Evolutionary conservation across 108 stramenopile species (phyloP).

Genomic region (Hondaea fermentalgiana): DNA sequence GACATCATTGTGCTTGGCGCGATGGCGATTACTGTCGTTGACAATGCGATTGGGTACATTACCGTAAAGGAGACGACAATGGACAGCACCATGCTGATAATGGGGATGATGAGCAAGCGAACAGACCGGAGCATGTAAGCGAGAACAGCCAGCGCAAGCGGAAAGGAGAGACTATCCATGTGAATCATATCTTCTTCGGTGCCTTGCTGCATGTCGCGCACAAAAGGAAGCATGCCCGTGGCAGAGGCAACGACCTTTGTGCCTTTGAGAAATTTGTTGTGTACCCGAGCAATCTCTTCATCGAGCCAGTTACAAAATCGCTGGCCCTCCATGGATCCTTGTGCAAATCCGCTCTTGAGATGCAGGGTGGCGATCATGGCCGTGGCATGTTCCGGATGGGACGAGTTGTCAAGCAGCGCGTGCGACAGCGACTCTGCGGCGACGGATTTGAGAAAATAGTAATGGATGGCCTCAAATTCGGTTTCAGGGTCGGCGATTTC

Average conservation of each 20-base stretch:
- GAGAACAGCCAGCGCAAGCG: background rate
- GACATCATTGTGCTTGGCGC: background rate
- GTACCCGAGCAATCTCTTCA: background rate
- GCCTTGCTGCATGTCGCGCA: background rate
- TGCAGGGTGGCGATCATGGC: background rate
- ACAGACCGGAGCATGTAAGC: conserved; percentile 1
- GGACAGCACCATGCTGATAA: background rate
- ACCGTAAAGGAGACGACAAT: background rate
- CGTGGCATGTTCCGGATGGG: background rate
- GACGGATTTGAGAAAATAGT: background rate
- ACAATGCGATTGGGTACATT: background rate
- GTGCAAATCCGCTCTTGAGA: background rate
- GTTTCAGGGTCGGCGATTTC: background rate
- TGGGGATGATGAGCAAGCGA: background rate
- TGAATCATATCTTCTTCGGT: background rate
- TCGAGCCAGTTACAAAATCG: background rate
- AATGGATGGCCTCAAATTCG: background rate
- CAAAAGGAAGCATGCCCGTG: background rate
- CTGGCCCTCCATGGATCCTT: background rate
- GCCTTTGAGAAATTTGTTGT: background rate
- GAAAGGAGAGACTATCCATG: conserved; percentile 2
- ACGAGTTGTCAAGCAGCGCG: background rate
- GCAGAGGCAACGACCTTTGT: background rate
- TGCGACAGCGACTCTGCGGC: background rate
- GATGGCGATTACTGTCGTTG: background rate